Base-by-base conservation (phyloP, 352 stramenopile species). In the Phytopythium cucurbitacearum region DNA sequence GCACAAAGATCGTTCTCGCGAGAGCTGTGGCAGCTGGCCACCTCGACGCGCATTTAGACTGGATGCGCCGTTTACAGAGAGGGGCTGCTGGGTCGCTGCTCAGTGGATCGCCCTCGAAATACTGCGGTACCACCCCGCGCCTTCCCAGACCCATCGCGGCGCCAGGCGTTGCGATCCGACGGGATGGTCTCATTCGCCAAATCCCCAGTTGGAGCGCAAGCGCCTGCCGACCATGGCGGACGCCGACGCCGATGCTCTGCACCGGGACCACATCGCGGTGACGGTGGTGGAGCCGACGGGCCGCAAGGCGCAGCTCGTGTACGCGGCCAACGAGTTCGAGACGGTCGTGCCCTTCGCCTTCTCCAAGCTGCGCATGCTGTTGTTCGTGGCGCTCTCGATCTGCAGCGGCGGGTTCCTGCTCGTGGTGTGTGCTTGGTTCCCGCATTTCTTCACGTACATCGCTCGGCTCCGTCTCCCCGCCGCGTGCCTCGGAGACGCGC, bases 371-470 rank as follows among this genome's bases (percentile, higher is more conserved):
- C 66, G 78, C 8, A 51, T 69, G 7, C 36, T 48, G 5, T 48
- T 85, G 33, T 86, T 68, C 60, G 39, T 43, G 12, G 3, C 78
- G 13, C 58, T 87, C 10, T 50, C 70, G 0, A 11, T 78, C 3
- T 13, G 7, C 21, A 65, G 69, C 2, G 61, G 71, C 39, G 67
- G 66, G 0, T 39, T 74, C 6, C 44, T 87, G 9, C 53, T 64
- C 43, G 55, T 89, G 21, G 46, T 76, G 5, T 70, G 60, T 12
- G 62, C 81, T 43, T 87, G 79, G 79, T 86, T 81, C 52, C 76
- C 79, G 5, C 70, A 78, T n/a, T n/a, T 87, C 34, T 86, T 79
- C 64, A 87, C 79, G 7, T 59, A 48, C 46, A 53, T 87, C 34
- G 76, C 76, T 46, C 78, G 78, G n/a, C 51, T 42, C 11, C 58